Conservation (phyloP, 306 rosid genomes). For the Cucurbita moschata region DNA sequence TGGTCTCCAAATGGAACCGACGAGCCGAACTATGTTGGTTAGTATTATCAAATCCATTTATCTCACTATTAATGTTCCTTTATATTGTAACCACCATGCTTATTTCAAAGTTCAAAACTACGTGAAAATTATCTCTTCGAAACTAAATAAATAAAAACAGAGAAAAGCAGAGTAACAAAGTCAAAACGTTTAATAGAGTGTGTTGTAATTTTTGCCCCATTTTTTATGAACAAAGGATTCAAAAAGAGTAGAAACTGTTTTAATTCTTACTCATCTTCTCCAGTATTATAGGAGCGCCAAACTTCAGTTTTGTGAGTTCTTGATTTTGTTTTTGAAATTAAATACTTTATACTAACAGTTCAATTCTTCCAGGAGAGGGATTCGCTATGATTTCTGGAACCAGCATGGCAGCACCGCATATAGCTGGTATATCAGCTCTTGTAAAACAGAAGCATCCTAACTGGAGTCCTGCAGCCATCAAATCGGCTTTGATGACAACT, state of each 20-base stretch:
- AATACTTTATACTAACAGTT: conserved; percentile 2
- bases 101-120: background rate
- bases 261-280: background rate
- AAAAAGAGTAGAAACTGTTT: background rate
- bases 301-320: background rate
- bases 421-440: conserved; percentile 98
- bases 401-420: conserved; percentile 99
- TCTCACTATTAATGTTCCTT: background rate
- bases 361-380: conserved; percentile 54
- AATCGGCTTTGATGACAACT: conserved; percentile 96
- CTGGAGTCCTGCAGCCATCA: conserved; percentile 99
- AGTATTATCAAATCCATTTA: conserved; percentile 3
- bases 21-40: conserved; percentile 79
- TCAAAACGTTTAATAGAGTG: background rate
- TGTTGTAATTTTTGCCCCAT: background rate
- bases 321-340: background rate
- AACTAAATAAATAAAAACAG: background rate
- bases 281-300: background rate
- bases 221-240: background rate
- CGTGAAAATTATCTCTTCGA: background rate
- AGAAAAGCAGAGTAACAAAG: background rate
- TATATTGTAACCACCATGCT: background rate
- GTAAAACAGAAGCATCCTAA: conserved; percentile 92
- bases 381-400: conserved; percentile 99
- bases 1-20: conserved; percentile 99